A percentile compares a stretch with the other conserved stretches of the same genome.
These are phyloP conservation scores for Dothiorella sarmentorum DNA, from an alignment of 2,329 filamentous ascomycete species.

Conservation along the genomic window DNA sequence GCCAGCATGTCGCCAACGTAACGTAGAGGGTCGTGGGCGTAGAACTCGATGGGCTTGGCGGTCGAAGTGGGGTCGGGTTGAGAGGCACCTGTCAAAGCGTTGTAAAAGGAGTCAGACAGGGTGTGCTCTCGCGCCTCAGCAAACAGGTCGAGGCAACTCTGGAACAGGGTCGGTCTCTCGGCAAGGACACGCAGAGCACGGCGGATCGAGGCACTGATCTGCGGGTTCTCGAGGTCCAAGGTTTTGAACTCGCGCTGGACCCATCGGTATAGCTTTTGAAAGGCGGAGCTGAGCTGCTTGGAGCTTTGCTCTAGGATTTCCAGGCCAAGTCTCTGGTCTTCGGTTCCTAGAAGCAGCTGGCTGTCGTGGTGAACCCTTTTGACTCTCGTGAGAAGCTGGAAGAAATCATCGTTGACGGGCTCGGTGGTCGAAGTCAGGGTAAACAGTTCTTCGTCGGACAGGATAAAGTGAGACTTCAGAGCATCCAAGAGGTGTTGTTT, in stretches of 20 bases:
- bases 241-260: constrained; percentile 90
- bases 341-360: constrained; percentile 81
- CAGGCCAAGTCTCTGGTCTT: constrained; percentile 81
- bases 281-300: constrained; percentile 80
- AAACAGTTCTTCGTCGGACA: constrained; percentile 77
- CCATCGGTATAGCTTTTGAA: constrained; percentile 95
- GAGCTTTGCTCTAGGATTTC: constrained; percentile 91
- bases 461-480: constrained; percentile 77
- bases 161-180: constrained; percentile 84
- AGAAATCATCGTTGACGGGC: constrained; percentile 83
- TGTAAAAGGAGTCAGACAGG: constrained; percentile 83
- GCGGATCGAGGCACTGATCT: constrained; percentile 81
- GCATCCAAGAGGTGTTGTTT: constrained; percentile 76
- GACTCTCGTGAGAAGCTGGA: constrained; percentile 69
- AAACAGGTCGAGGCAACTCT: constrained; percentile 90
- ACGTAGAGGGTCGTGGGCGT: constrained; percentile 83
- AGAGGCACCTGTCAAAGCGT: constrained; percentile 74
- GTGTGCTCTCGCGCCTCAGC: constrained; percentile 84
- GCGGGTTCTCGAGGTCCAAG: constrained; percentile 88
- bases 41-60: constrained; percentile 86
- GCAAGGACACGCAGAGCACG: constrained; percentile 81
- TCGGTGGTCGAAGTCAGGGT: constrained; percentile 73
- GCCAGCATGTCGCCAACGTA: constrained; percentile 97
- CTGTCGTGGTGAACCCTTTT: constrained; percentile 88
- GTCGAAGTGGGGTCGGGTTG: constrained; percentile 53